Conservation (phyloP, 257 asterid species). For the Marsdenia floribunda region DNA sequence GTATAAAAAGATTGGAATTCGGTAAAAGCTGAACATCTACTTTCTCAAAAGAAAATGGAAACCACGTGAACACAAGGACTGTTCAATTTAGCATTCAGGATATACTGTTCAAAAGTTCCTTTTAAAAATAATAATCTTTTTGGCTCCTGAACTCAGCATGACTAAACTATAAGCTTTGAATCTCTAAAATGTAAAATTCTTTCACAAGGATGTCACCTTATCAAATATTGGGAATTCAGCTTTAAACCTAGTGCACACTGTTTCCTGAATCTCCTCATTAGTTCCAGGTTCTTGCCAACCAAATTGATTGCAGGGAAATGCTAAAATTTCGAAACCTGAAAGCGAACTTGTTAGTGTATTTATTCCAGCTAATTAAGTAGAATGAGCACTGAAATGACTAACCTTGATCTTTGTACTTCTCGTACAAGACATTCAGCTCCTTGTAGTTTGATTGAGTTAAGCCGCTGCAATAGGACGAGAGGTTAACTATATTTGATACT, state of each 20-base stretch:
- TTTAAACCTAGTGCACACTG: constrained; percentile 68
- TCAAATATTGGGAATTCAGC: constrained; percentile 85
- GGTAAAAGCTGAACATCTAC: not conserved
- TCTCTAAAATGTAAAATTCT: not conserved
- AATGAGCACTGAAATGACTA: constrained; percentile 15
- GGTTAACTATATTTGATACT: not conserved
- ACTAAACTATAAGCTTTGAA: not conserved
- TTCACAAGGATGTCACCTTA: constrained; percentile 41
- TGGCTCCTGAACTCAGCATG: not conserved
- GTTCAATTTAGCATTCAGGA: not conserved
- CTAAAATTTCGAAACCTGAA: constrained; percentile 74
- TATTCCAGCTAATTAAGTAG: not conserved
- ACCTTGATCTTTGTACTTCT: constrained; percentile 81
- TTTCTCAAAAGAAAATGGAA: not conserved
- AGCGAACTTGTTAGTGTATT: not conserved
- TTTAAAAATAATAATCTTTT: not conserved
- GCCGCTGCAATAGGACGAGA: constrained; percentile 37
- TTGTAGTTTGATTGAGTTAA: constrained; percentile 75
- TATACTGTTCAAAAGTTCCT: not conserved
- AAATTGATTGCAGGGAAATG: constrained; percentile 96
- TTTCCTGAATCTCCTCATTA: constrained; percentile 62
- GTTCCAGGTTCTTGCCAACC: constrained; percentile 89
- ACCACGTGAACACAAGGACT: not conserved
- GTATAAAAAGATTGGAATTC: not conserved
- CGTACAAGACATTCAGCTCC: constrained; percentile 64